Base-by-base conservation (phyloP, 306 rosid species). In the Rosa persica region DNA sequence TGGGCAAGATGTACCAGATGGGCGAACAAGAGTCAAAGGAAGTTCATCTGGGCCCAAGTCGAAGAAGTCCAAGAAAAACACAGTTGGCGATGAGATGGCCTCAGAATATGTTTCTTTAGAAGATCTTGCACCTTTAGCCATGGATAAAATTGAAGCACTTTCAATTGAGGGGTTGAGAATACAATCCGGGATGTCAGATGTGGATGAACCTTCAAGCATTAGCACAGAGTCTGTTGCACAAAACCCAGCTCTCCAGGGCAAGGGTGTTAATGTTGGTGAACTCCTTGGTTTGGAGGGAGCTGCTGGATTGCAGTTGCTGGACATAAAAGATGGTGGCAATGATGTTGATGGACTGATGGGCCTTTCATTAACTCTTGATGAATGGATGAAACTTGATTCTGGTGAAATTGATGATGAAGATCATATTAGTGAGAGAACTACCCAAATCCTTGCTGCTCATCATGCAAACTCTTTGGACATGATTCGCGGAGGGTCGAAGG, bases 101-200 rank as follows among this genome's bases (percentile, higher is more conserved):
- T 73, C 87, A 1, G 95, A 87, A 67, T 87, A 89, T 74, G 92
- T 86, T 75, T 92, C 98, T 73, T 83, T 95, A 51, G 96, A 91
- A 85, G 98, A 93, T 90, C 92, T 95, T 81, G 97, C 96, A 79
- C 97, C 96, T 68, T 62, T 91, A 74, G 98, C 98, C 67, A 89
- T 88, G 97, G 94, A 89, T 81, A 93, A 89, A 86, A 89, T 91
- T 60, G 98, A 93, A 89, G 97, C 98, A 30, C 97, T 95, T 83
- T 91, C 91, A 49, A 48, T 95, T 27, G 97, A 92, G 83, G 98
- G 98, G 58, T 83, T 93, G 89, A 92, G 95, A 88, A 93, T 95
- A 85, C 96, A 95, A 84, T 91, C 93, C 1, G 98, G 93, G 79
- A 87, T 91, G 97, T 89, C 92, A 0, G 87, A 87, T 72, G 93